These are phyloP conservation scores for Macadamia integrifolia DNA, from an alignment of 164 flowering plant genomes.

Conservation along the genomic window DNA sequence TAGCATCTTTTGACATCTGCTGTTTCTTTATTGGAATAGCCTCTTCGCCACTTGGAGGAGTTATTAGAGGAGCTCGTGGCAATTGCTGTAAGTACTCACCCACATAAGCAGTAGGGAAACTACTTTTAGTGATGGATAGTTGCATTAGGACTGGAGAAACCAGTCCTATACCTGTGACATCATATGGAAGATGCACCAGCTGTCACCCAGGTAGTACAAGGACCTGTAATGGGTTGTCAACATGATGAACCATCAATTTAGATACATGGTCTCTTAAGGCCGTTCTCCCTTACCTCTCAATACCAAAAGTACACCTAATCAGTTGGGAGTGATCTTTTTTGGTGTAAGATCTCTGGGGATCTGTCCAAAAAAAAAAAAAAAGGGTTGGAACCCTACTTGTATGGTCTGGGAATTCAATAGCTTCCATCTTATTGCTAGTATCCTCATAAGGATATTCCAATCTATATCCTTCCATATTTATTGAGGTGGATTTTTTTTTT, in stretches of 20 bases:
- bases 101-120: background rate
- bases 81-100: slow-evolving; percentile 56
- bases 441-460: background rate
- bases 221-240: background rate
- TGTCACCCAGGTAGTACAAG: background rate
- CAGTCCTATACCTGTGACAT: background rate
- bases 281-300: background rate
- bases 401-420: background rate
- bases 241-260: background rate
- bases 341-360: background rate
- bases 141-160: background rate
- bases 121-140: background rate
- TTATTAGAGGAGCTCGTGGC: slow-evolving; percentile 68
- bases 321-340: background rate
- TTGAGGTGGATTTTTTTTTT: background rate
- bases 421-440: slow-evolving; percentile 3
- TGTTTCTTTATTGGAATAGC: slow-evolving; percentile 28
- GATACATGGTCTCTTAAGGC: background rate
- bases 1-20: background rate
- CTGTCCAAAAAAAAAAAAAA: background rate
- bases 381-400: background rate
- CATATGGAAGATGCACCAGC: background rate
- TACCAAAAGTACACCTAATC: background rate
- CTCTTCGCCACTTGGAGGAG: slow-evolving; percentile 76
- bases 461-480: background rate